Evolutionary conservation across 2,329 filamentous ascomycete species (phyloP).

Genomic region (Ophiocordyceps sinensis): DNA sequence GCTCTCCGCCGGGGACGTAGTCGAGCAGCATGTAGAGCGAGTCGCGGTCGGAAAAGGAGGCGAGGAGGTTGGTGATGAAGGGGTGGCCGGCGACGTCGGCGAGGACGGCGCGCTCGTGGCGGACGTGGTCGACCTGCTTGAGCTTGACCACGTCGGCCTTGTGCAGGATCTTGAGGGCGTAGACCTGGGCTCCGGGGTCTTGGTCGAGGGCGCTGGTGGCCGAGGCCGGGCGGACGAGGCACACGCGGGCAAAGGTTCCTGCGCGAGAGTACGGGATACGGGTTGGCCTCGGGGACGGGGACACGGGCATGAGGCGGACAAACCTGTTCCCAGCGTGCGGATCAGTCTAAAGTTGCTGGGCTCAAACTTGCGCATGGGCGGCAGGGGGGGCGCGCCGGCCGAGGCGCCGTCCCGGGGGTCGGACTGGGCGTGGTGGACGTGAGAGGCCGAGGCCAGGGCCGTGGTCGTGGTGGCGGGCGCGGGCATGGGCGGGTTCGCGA

Average conservation of each 20-base stretch:
- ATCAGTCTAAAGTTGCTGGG: slow-evolving; percentile 53
- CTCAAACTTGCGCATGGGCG: slow-evolving; percentile 15
- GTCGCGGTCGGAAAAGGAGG: slow-evolving; percentile 66
- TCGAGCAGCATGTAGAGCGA: slow-evolving; percentile 74
- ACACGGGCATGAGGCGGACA: too few species aligned
- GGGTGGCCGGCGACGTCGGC: slow-evolving; percentile 66
- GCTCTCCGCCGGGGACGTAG: slow-evolving; percentile 71
- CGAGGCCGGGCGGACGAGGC: slow-evolving; percentile 54
- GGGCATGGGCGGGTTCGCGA: slow-evolving; percentile 17
- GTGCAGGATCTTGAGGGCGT: slow-evolving; percentile 66
- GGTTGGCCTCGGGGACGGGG: too few species aligned
- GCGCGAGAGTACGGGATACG: not conserved
- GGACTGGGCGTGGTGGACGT: slow-evolving; percentile 1
- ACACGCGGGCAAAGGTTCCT: slow-evolving; percentile 71
- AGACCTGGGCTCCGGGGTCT: slow-evolving; percentile 37
- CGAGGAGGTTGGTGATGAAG: slow-evolving; percentile 67
- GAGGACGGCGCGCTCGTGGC: slow-evolving; percentile 68
- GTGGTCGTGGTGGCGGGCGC: slow-evolving; percentile 5
- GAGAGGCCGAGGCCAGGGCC: slow-evolving; percentile 4
- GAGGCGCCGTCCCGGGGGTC: not conserved
- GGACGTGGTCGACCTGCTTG: slow-evolving; percentile 78
- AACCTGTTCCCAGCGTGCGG: slow-evolving; percentile 63
- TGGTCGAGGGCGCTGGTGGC: slow-evolving; percentile 21
- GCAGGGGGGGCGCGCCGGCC: slow-evolving; percentile 6
- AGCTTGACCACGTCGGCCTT: slow-evolving; percentile 62